Percentiles rank a stretch among this genome's conserved stretches.
phyloP scores from a whole-genome alignment of 306 rosid species.

The Citrullus amarus region DNA sequence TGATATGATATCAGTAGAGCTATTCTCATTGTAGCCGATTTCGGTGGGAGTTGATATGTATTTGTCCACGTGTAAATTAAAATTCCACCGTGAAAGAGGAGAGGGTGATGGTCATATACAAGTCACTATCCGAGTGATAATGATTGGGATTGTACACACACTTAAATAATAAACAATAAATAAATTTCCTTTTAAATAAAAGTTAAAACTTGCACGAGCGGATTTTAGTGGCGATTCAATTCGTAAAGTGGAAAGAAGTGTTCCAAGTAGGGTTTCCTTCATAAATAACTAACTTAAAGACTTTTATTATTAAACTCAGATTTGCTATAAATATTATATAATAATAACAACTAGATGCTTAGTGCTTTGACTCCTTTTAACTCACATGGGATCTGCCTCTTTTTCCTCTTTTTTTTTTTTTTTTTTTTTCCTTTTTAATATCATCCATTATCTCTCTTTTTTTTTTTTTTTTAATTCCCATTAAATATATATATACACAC shows the following conservation, averaged over 20 bases:
- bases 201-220: not conserved
- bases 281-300: slow-evolving; percentile 3
- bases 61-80: not conserved
- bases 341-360: not conserved
- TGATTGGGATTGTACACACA: not conserved
- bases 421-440: not conserved
- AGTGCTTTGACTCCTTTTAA: slow-evolving; percentile 9
- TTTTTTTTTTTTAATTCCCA: not conserved
- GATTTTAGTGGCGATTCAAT: slow-evolving; percentile 3
- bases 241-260: not conserved
- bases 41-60: not conserved
- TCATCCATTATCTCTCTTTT: not conserved
- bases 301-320: not conserved
- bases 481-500: not conserved
- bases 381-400: not conserved
- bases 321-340: not conserved
- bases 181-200: too few relatives aligned
- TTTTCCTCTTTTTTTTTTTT: not conserved
- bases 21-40: too few relatives aligned
- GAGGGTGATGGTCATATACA: not conserved
- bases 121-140: not conserved
- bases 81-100: not conserved
- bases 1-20: too few relatives aligned
- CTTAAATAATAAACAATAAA: not conserved
- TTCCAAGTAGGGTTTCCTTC: not conserved